These are phyloP conservation scores for Vigna angularis DNA, from an alignment of 306 rosid genomes.

Conservation along the genomic window DNA sequence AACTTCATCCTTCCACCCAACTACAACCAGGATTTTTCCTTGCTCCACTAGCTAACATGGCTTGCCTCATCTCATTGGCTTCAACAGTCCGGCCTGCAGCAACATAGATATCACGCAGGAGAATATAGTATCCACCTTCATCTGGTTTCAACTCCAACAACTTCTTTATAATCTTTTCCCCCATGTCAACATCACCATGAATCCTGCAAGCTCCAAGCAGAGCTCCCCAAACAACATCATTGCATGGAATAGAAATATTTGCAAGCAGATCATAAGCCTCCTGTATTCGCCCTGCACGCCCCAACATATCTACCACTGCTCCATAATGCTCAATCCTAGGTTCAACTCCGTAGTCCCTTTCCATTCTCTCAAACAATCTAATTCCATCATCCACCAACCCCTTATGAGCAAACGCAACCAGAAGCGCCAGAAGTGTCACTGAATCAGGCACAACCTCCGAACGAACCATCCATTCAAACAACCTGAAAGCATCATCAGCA, in stretches of 20 bases:
- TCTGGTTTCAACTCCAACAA: conserved; percentile 64
- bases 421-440: conserved; percentile 56
- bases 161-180: conserved; percentile 55
- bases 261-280: conserved; percentile 61
- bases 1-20: conserved; percentile 55
- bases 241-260: conserved; percentile 53
- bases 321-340: conserved; percentile 70
- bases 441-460: conserved; percentile 58
- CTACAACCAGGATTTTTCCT: conserved; percentile 61
- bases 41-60: conserved; percentile 54
- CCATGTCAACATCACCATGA: conserved; percentile 61
- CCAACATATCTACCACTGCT: conserved; percentile 66
- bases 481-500: conserved; percentile 51
- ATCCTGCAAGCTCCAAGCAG: conserved; percentile 67
- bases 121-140: conserved; percentile 67
- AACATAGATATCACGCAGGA: conserved; percentile 61
- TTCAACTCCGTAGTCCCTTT: conserved; percentile 51
- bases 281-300: conserved; percentile 67
- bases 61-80: conserved; percentile 59
- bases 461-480: conserved; percentile 53
- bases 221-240: conserved; percentile 63
- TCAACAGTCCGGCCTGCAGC: conserved; percentile 59
- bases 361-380: conserved; percentile 60
- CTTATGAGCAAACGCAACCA: conserved; percentile 63
- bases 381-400: conserved; percentile 65